Conservation (phyloP, 148 eudicot species). For the Gaultheria prostrata region DNA sequence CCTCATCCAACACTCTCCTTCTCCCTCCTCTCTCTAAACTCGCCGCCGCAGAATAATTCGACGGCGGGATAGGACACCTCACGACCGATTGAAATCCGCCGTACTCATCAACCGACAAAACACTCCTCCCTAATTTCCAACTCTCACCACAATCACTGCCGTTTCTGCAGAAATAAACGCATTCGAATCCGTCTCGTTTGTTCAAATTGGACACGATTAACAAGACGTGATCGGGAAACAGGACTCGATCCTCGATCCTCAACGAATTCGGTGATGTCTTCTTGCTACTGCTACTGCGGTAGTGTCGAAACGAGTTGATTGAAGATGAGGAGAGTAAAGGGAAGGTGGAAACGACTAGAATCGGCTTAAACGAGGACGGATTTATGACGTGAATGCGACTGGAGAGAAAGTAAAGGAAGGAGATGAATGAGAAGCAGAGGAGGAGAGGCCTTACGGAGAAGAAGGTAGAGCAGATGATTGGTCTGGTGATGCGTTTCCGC, state of each 20-base stretch:
- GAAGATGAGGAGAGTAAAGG: constrained; percentile 36
- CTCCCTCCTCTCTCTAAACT: constrained; percentile 30
- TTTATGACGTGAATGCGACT: constrained; percentile 19
- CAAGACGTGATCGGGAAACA: constrained; percentile 72
- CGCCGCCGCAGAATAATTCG: constrained; percentile 45
- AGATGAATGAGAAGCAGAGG: constrained; percentile 33
- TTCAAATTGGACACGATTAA: constrained; percentile 38
- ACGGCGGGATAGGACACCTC: constrained; percentile 67
- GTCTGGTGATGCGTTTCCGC: constrained; percentile 33
- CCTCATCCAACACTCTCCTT: not conserved
- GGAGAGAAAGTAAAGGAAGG: constrained; percentile 33
- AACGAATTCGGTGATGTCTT: not conserved
- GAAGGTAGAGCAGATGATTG: not conserved
- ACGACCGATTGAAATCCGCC: constrained; percentile 47
- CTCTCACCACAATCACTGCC: not conserved
- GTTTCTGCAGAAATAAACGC: constrained; percentile 41
- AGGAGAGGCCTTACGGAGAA: constrained; percentile 47
- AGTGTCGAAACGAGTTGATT: constrained; percentile 31
- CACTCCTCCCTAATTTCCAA: constrained; percentile 9
- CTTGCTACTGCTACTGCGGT: not conserved
- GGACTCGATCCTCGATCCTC: constrained; percentile 45
- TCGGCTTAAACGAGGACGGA: constrained; percentile 46
- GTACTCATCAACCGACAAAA: constrained; percentile 60
- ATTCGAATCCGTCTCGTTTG: constrained; percentile 38
- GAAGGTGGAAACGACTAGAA: constrained; percentile 39